Conservation (phyloP, 331 rosid genomes). For the Erythrophleum ivorense region DNA sequence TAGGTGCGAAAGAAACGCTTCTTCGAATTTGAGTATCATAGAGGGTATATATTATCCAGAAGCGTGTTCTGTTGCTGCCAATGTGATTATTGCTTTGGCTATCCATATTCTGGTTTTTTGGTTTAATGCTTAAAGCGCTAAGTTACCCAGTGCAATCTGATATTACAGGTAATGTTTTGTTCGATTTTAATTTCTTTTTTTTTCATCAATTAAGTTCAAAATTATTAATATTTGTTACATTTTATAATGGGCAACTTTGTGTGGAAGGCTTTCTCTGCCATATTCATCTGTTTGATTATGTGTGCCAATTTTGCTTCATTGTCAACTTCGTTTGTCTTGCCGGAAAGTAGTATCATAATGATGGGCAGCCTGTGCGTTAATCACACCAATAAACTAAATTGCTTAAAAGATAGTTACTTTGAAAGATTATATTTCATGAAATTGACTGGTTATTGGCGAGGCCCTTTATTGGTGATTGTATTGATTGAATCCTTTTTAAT, state of each 20-base stretch:
- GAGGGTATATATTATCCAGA: background rate
- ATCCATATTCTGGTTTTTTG: background rate
- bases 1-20: background rate
- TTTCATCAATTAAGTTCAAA: background rate
- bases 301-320: constrained; percentile 4
- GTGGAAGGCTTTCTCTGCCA: background rate
- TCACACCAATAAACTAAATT: background rate
- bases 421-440: background rate
- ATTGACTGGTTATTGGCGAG: background rate
- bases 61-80: constrained; percentile 2
- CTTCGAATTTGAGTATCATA: constrained; percentile 18
- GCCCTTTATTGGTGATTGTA: background rate
- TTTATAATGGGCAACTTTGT: background rate
- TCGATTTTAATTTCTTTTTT: background rate
- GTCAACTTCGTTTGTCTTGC: background rate
- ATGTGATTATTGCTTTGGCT: background rate
- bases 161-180: constrained; percentile 19
- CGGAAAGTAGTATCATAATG: background rate
- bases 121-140: constrained; percentile 35
- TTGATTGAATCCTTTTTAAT: background rate
- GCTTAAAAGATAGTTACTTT: background rate
- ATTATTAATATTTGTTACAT: background rate
- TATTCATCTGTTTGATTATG: background rate
- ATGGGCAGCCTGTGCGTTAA: background rate
- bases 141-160: constrained; percentile 22